Evolutionary conservation across 176 grass and related monocot species (phyloP), one percentile per base, ranked within the genome.

Genomic region (Zoysia pacifica): DNA sequence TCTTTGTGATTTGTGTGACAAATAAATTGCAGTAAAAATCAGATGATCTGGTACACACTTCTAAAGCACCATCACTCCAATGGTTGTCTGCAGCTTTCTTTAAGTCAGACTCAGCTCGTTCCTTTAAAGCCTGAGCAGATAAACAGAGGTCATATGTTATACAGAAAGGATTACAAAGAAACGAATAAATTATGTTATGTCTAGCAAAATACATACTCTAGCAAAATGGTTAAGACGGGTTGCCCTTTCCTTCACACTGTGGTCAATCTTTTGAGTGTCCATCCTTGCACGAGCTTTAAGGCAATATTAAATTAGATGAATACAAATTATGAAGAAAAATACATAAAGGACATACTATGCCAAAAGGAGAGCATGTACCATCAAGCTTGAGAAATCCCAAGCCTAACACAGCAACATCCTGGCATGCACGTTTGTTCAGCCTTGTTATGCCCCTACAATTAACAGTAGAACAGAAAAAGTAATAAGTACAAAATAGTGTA

Each of bases 41-140:
- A 79, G 43, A 19, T 72, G 54, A 82, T 74, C 43, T 35, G 82
- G 72, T 19, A 35, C 50, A 50, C 54, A 98, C 92, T 86, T 98
- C 95, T 78, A 98, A 90, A 84, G 92, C 95, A 45, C 92, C 95
- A 76, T 98, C 90, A 79, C 83, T 98, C 95, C 95, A 98, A 89
- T 98, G 95, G 74, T 94, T 69, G 45, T 94, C 95, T 73, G 95
- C 95, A 67, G 90, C 92, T 93, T 83, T 94, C 93, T 94, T 94
- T 84, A 98, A 83, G 67, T 94, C 83, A 43, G 92, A 93, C 6
- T 89, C 49, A 89, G 95, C 95, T 6, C 86, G 87, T 43, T 94
- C 90, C 88, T 93, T 93, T 38, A 94, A 87, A 82, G 83, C 85
- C 95, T 94, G 38, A 66, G 86, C 65, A 78, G 69, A 15, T 56